phyloP scores from a whole-genome alignment of 257 asterid genomes.

The Eustoma russellianum region DNA sequence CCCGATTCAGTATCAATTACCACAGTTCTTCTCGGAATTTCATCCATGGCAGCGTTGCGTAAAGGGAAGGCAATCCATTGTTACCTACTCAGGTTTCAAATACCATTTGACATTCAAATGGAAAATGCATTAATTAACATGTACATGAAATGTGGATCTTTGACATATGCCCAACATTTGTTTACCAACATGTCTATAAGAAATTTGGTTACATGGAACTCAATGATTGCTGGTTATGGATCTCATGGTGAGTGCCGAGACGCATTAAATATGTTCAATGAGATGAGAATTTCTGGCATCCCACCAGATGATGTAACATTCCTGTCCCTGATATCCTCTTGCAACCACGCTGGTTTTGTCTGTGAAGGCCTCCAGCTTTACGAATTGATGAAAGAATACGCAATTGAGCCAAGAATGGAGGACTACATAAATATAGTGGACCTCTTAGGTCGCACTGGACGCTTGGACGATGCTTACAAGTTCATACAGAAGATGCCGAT shows the following conservation, averaged over 20 bases:
- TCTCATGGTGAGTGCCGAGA: slow-evolving; percentile 57
- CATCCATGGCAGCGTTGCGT: slow-evolving; percentile 54
- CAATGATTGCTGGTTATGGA: slow-evolving; percentile 79
- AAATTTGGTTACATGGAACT: slow-evolving; percentile 64
- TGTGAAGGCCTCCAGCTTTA: slow-evolving; percentile 48
- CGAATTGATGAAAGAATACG: slow-evolving; percentile 39
- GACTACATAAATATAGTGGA: slow-evolving; percentile 65
- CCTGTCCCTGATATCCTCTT: slow-evolving; percentile 66
- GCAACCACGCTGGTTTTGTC: slow-evolving; percentile 71
- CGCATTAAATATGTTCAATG: slow-evolving; percentile 47
- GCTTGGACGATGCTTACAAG: slow-evolving; percentile 41
- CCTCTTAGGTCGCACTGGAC: slow-evolving; percentile 67
- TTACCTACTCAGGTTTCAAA: slow-evolving; percentile 34
- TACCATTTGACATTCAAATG: slow-evolving; percentile 46
- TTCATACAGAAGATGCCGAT: slow-evolving; percentile 45
- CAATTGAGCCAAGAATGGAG: slow-evolving; percentile 49
- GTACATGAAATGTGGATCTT: slow-evolving; percentile 76
- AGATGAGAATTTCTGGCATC: slow-evolving; percentile 43
- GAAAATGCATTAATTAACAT: slow-evolving; percentile 58
- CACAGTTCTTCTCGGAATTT: slow-evolving; percentile 49
- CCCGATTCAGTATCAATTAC: slow-evolving; percentile 60
- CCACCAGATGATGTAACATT: slow-evolving; percentile 68
- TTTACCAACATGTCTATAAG: slow-evolving; percentile 34
- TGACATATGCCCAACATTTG: slow-evolving; percentile 38
- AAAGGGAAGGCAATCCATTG: slow-evolving; percentile 66